Evolutionary conservation across 805 yeast species (phyloP).

Genomic region (Wickerhamomyces tratensis): DNA sequence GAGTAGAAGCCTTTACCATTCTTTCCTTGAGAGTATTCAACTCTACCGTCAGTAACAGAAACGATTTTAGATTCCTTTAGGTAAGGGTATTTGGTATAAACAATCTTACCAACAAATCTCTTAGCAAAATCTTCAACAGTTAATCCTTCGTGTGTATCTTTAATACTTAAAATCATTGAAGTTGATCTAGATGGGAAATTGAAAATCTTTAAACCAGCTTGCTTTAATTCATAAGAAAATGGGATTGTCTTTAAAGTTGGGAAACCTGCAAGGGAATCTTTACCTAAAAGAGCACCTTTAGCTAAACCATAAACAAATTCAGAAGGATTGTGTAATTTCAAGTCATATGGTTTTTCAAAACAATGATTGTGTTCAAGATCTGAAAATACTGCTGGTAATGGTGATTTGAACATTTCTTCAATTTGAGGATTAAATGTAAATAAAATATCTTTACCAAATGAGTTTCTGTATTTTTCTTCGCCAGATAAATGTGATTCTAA

Average conservation of each 20-base stretch:
- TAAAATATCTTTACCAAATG: constrained; percentile 58
- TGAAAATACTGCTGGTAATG: constrained; percentile 65
- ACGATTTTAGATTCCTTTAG: constrained; percentile 70
- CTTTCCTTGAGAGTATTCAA: constrained; percentile 29
- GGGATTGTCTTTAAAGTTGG: constrained; percentile 74
- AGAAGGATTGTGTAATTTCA: constrained; percentile 35
- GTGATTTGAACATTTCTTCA: constrained; percentile 57
- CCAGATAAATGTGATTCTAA: constrained; percentile 49
- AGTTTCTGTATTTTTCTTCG: constrained; percentile 67
- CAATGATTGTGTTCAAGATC: constrained; percentile 79
- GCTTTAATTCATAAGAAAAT: constrained; percentile 39
- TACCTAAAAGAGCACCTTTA: constrained; percentile 60
- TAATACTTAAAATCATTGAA: constrained; percentile 61
- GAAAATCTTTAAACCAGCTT: constrained; percentile 66
- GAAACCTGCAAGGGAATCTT: constrained; percentile 77
- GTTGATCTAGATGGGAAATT: constrained; percentile 79
- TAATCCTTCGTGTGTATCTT: constrained; percentile 43
- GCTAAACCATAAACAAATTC: constrained; percentile 45
- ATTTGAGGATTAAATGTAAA: constrained; percentile 74
- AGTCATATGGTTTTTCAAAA: constrained; percentile 44
- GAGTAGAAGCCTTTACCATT: constrained; percentile 25
- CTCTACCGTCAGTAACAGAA: constrained; percentile 45
- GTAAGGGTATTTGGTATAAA: constrained; percentile 87
- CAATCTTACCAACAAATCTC: constrained; percentile 48
- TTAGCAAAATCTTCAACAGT: constrained; percentile 57